Evolutionary conservation across 1,139 yeast species (phyloP), one percentile per base, ranked within the genome.

Genomic region (Arxiozyma heterogenica): DNA sequence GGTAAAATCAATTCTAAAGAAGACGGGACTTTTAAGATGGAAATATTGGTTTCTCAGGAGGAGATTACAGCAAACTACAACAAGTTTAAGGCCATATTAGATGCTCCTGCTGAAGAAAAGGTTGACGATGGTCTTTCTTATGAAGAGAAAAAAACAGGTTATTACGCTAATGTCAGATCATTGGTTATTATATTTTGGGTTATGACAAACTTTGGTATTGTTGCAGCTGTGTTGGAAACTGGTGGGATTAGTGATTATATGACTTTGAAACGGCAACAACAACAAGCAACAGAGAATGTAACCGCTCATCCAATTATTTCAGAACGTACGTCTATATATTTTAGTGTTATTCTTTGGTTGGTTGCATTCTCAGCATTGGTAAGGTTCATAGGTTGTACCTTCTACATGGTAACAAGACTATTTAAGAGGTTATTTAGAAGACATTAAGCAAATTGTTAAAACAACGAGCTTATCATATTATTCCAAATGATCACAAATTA

Each of bases 131-230:
- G 65, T 38, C 63, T 66, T 25, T 71, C 73, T n/a, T 70, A 70
- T 27, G 84, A 80, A 51, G 85, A 81, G 57, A 76, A 75, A 51
- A 77, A 77, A 61, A 86, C 86, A 61, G 86, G 85, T 68, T 88
- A 82, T 67, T 83, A 82, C 65, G 86, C 86, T 0, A 81, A 79
- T 58, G 77, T 87, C 67, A 79, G 96, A 69, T 86, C 95, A 5
- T 79, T 86, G 77, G 82, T 91, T 11, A 87, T 88, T 43, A 77
- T 87, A 57, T 72, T 84, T 18, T 88, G 96, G 96, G 81, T 87
- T 69, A 72, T 86, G 55, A 77, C 89, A 21, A 88, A 88, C 67
- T 84, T 85, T 57, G 76, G 83, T 23, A 75, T 88, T 49, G 79
- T 84, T 52, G 87, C 93, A 7, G 75, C 84, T 11, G 90, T 88